phyloP scores from a whole-genome alignment of 2,329 filamentous ascomycete species.

The Sclerotinia nivalis region DNA sequence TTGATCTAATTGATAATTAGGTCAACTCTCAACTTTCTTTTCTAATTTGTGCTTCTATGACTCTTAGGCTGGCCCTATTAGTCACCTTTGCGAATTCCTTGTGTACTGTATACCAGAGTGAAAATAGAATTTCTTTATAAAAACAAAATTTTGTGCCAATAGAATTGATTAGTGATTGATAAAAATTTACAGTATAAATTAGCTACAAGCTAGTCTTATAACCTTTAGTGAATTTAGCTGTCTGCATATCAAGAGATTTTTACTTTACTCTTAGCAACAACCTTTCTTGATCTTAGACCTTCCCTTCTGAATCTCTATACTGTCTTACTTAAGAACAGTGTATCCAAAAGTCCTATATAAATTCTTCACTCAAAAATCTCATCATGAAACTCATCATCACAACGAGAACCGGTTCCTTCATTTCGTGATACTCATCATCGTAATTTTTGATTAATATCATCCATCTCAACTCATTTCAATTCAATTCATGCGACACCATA shows the following conservation, averaged over 20 bases:
- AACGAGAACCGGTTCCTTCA: not conserved
- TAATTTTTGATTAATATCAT: not conserved
- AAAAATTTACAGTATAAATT: not conserved
- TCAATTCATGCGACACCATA: conserved; percentile 1
- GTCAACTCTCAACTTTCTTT: not conserved
- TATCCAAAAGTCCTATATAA: not conserved
- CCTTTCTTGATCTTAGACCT: too few species aligned
- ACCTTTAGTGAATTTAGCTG: not conserved
- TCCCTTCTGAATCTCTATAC: too few species aligned
- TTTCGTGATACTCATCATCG: not conserved
- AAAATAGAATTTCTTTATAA: not conserved
- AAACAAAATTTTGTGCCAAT: not conserved
- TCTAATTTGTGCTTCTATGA: not conserved
- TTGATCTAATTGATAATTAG: not conserved
- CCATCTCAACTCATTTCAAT: not conserved
- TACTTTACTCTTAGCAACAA: too few species aligned
- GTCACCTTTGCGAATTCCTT: not conserved
- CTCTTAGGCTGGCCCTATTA: not conserved
- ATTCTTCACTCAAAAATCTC: not conserved
- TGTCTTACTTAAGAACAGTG: too few species aligned
- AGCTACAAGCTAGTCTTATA: not conserved
- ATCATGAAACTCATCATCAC: not conserved
- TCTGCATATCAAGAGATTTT: too few species aligned
- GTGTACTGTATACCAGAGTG: not conserved
- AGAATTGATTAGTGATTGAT: too few species aligned